Evolutionary conservation across 1,139 yeast genomes (phyloP).

Genomic region (Magnusiomyces suaveolens): DNA sequence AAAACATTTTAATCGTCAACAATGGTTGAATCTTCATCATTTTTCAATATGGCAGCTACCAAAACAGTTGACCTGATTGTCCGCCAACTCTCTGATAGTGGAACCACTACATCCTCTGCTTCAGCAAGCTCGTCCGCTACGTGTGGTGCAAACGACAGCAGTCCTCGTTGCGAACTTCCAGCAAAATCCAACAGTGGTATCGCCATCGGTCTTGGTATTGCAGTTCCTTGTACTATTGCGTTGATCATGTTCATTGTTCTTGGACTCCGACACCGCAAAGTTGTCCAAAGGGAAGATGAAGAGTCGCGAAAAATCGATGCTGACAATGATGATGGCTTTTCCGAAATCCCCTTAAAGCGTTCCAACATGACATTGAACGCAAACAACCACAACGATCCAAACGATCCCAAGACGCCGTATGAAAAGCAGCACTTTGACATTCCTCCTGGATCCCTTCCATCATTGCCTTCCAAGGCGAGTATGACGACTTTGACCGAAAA

Average conservation of each 20-base stretch:
- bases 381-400: neutral
- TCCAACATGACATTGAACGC: conserved; percentile 1
- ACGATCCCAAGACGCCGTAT: neutral
- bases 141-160: conserved; percentile 19
- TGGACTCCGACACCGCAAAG: conserved; percentile 29
- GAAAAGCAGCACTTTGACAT: neutral
- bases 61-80: neutral
- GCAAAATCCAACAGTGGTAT: conserved; percentile 24
- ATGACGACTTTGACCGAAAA: conserved; percentile 5
- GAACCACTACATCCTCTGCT: neutral
- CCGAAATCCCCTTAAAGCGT: neutral
- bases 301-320: conserved; percentile 29
- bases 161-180: conserved; percentile 26
- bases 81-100: neutral
- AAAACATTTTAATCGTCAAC: neutral
- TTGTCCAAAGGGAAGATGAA: conserved; percentile 31
- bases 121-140: conserved; percentile 4
- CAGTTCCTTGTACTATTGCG: conserved; percentile 32
- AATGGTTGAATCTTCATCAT: neutral
- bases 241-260: conserved; percentile 26
- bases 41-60: neutral
- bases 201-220: conserved; percentile 35
- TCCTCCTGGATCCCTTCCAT: conserved; percentile 4
- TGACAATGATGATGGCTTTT: conserved; percentile 19
- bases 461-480: conserved; percentile 1